Base-by-base conservation (phyloP, 768 basidiomycete species). In the Pulveroboletus frians region DNA sequence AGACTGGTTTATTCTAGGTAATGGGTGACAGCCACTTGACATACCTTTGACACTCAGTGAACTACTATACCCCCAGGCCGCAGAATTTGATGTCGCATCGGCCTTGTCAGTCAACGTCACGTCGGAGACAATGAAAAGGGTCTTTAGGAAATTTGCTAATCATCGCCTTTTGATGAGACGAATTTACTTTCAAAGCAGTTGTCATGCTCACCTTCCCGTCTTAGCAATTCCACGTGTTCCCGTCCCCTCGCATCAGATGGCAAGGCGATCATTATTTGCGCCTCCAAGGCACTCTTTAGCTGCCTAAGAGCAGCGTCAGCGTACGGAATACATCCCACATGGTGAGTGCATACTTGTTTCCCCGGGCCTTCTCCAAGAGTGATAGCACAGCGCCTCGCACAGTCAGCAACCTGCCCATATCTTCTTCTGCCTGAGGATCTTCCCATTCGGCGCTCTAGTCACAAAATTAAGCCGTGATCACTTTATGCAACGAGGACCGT, bases 41-140 rank as follows among this genome's bases (percentile, higher is more conserved):
- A 44, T 53, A 82, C 84, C 77, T 55, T 74, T 68, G 43, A 80
- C 62, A 5, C 63, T 42, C 30, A 81, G 35, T 14, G 71, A 71
- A 27, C 71, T 70, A 18, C 60, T 65, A 60, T 80, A 80, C 4
- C 70, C 37, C 86, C 83, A 88, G 21, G 58, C 59, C 2, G 74
- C 69, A 11, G 76, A 68, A 5, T 56, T 46, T 3, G 71, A 65
- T 3, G 71, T 70, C 15, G 72, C 52, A 10, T 74, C 74, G 2
- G 69, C 71, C 56, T 76, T 69, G 44, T 80, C 74, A 1, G 65
- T 67, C 8, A 92, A 50, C 6, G 67, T 69, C 13, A 78, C 86
- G 46, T 88, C 76, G 1, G 92, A 93, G 2, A 90, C 85, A 45
- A 89, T 88, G 67, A 91, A 92, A 5, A 95, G 71, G 0, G 80